Conservation (phyloP, 768 basidiomycete genomes). For the Mrakia gelida region DNA sequence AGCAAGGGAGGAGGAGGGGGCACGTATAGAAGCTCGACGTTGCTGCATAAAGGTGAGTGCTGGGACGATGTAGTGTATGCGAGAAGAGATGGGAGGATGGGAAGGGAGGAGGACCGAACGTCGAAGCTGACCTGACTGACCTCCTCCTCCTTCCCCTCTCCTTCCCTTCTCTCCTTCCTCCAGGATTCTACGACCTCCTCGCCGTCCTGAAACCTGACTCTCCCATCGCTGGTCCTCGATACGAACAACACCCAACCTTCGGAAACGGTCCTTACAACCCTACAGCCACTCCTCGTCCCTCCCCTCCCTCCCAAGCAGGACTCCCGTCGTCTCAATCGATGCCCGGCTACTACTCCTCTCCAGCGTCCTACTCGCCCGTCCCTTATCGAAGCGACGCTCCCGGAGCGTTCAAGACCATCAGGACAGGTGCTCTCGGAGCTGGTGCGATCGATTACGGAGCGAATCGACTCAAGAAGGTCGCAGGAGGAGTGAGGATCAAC, state of each 20-base stretch:
- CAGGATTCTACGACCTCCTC: constrained; percentile 30
- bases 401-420: constrained; percentile 5
- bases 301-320: not conserved
- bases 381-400: constrained; percentile 3
- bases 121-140: not conserved
- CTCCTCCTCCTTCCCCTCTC: not conserved
- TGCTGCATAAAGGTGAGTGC: constrained; percentile 86
- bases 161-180: not conserved
- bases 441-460: constrained; percentile 17
- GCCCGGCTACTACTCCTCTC: constrained; percentile 24
- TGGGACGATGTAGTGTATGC: constrained; percentile 47
- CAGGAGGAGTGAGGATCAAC: constrained; percentile 56
- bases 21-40: constrained; percentile 45
- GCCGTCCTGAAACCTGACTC: constrained; percentile 4
- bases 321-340: constrained; percentile 41
- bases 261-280: constrained; percentile 21
- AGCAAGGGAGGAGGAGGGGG: constrained; percentile 5
- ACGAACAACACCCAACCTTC: constrained; percentile 35
- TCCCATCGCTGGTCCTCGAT: not conserved
- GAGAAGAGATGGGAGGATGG: not conserved
- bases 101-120: not conserved
- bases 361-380: not conserved
- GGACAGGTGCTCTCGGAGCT: not conserved
- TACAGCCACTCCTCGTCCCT: not conserved
- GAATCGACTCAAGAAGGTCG: constrained; percentile 33